Evolutionary conservation across 495 filamentous ascomycete genomes (phyloP).

Genomic region (Neurospora hispaniola): DNA sequence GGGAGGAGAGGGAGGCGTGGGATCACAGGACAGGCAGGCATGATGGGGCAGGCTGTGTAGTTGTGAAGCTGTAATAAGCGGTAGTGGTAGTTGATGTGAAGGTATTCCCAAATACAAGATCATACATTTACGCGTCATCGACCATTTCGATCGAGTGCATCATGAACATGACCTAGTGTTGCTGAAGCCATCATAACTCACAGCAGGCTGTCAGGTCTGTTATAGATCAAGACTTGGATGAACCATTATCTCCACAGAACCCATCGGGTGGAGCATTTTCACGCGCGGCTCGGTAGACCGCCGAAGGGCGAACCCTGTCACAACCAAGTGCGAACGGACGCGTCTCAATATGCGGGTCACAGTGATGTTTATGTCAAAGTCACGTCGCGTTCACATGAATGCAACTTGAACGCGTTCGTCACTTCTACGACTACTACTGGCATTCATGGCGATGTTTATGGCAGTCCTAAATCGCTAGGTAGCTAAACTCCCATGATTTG

Average conservation of each 20-base stretch:
- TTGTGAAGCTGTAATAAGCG: no score
- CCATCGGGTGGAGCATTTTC: not conserved
- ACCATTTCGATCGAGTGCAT: no score
- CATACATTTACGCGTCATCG: no score
- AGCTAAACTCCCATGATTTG: not conserved
- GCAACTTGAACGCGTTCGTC: not conserved
- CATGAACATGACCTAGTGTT: not conserved
- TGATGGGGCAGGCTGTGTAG: no score
- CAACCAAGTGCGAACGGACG: not conserved
- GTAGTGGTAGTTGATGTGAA: not conserved
- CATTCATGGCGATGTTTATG: not conserved
- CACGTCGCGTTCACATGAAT: not conserved
- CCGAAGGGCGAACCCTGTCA: not conserved
- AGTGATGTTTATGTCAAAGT: not conserved
- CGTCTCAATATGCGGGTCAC: not conserved
- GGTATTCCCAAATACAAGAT: not conserved
- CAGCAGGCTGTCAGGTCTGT: no score
- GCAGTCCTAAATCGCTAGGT: not conserved
- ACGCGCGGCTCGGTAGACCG: not conserved
- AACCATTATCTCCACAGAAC: not conserved
- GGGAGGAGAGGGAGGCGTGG: not conserved
- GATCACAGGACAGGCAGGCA: not conserved
- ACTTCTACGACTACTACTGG: not conserved
- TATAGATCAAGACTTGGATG: not conserved
- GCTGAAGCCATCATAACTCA: not conserved